Evolutionary conservation across 176 grass and related monocot species (phyloP).

Genomic region (Eragrostis nindensis): DNA sequence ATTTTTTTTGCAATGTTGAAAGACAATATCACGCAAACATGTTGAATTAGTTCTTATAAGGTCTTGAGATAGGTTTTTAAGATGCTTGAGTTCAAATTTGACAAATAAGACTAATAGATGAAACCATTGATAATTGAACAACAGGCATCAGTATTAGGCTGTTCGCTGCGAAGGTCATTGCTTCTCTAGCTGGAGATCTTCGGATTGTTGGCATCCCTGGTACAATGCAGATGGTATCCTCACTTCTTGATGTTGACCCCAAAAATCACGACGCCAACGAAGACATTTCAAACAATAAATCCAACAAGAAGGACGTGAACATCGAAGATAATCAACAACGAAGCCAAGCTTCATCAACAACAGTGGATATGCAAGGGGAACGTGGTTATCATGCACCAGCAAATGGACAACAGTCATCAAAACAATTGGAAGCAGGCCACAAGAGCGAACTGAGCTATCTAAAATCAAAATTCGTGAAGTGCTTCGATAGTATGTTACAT

Average conservation of each 20-base stretch:
- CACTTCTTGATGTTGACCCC: neutral
- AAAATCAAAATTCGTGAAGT: neutral
- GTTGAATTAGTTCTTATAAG: no score
- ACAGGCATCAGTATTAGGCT: neutral
- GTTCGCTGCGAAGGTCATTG: neutral
- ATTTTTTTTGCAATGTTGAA: no score
- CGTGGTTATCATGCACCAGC: neutral
- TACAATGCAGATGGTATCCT: neutral
- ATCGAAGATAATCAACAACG: neutral
- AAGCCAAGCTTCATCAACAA: neutral
- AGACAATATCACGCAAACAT: no score
- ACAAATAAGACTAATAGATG: neutral
- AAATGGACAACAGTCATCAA: neutral
- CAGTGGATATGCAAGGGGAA: neutral
- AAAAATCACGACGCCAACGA: neutral
- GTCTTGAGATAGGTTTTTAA: no score
- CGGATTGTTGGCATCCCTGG: neutral
- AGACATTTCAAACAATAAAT: neutral
- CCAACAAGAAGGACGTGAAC: no score
- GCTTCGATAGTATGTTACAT: neutral
- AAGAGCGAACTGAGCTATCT: neutral
- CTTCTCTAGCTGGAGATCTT: neutral
- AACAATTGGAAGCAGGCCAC: neutral
- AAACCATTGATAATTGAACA: neutral
- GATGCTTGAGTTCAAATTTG: neutral